phyloP scores from a whole-genome alignment of 2,329 filamentous ascomycete species.

The Aspergillus piperis region DNA sequence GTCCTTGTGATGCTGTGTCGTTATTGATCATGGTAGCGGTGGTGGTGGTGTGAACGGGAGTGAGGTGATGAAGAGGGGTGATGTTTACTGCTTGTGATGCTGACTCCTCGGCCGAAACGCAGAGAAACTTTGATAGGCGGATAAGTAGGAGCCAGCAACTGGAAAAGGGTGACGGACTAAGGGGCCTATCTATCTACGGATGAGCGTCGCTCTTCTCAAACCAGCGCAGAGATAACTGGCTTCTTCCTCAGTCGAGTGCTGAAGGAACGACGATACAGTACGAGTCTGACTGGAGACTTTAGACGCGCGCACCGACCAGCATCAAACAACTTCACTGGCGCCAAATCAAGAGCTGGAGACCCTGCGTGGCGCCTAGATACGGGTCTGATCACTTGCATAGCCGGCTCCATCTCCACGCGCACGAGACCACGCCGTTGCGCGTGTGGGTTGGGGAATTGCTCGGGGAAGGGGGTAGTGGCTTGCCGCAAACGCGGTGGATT shows the following conservation, averaged over 20 bases:
- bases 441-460: constrained; percentile 26
- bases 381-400: constrained; percentile 40
- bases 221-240: background rate
- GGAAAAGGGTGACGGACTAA: background rate
- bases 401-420: constrained; percentile 33
- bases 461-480: constrained; percentile 26
- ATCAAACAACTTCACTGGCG: constrained; percentile 26
- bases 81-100: background rate
- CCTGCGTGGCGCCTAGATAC: constrained; percentile 27
- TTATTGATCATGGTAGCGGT: background rate
- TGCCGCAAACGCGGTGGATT: constrained; percentile 32
- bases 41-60: background rate
- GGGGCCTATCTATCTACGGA: constrained; percentile 20
- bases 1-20: constrained; percentile 9
- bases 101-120: background rate
- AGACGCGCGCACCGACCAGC: constrained; percentile 27
- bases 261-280: background rate
- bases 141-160: background rate
- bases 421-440: constrained; percentile 28
- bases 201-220: constrained; percentile 9
- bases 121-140: constrained; percentile 2
- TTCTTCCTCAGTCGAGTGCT: background rate
- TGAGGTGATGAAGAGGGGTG: background rate
- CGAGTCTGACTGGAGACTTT: constrained; percentile 32
- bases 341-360: constrained; percentile 24